Base-by-base conservation (phyloP, 768 basidiomycete genomes). In the Amanita polypyramis region DNA sequence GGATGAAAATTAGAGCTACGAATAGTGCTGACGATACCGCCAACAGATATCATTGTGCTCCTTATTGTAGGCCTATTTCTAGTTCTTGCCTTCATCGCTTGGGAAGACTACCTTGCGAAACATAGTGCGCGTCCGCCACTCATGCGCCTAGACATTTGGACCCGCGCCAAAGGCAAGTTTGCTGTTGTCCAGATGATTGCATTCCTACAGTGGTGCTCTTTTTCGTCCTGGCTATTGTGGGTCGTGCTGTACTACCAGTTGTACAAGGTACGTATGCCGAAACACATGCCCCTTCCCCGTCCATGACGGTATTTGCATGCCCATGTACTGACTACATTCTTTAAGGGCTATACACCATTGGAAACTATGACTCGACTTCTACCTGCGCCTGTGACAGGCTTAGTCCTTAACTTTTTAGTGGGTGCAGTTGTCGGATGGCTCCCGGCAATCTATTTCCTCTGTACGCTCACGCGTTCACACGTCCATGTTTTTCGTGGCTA, bases 301-400 rank as follows among this genome's bases (percentile, higher is more conserved):
- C n/a, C n/a, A n/a, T n/a, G n/a, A n/a, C n/a, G n/a, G n/a, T n/a
- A n/a, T n/a, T n/a, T n/a, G n/a, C n/a, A n/a, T n/a, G n/a, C 32
- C 8, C 2, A 15, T 8, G 20, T 3, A 27, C 17, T 42, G 9
- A 34, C 29, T 7, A 4, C 17, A 79, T 57, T 89, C n/a, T n/a
- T 85, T 57, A 84, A 90, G 56, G 69, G 76, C 40, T 90, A 80
- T 58, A 69, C 62, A 0, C 79, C 85, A 0, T 63, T 89, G 8
- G 64, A 67, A 9, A 76, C 82, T 0, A 82, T 85, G 60, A 51
- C 83, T n/a, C 75, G 84, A 2, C 63, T 89, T 39, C 49, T 88
- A 1, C 87, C 87, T 0, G 85, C 85, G 81, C 74, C 76, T 27
- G 57, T 88, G 14, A 73, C 73, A 11, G 87, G 88, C 2, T 49